These are phyloP conservation scores for Neurospora sp. DNA, from an alignment of 495 filamentous ascomycete genomes.

Conservation along the genomic window DNA sequence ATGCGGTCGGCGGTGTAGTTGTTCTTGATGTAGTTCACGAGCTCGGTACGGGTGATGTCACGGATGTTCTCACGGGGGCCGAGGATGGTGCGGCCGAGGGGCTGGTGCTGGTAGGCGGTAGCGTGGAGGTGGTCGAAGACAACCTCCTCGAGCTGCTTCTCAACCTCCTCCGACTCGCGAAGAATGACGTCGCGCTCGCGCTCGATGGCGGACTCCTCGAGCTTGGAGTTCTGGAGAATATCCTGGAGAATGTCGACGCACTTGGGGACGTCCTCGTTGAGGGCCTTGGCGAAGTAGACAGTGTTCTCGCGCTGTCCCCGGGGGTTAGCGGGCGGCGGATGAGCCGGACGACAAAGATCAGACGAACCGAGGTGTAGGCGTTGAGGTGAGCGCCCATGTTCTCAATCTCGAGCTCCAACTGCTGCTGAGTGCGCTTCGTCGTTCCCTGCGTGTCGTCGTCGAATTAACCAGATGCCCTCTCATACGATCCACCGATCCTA, in stretches of 20 bases:
- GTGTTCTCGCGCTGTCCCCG: slow-evolving; percentile 81
- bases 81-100: slow-evolving; percentile 93
- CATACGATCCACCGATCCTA: not conserved
- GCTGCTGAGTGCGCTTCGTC: slow-evolving; percentile 81
- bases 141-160: slow-evolving; percentile 98
- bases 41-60: slow-evolving; percentile 82
- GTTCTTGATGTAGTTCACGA: slow-evolving; percentile 91
- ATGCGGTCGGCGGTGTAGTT: slow-evolving; percentile 99
- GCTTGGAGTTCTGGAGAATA: slow-evolving; percentile 98
- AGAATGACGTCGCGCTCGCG: slow-evolving; percentile 97
- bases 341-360: slow-evolving; percentile 15
- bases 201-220: slow-evolving; percentile 86
- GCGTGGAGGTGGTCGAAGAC: slow-evolving; percentile 99
- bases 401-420: slow-evolving; percentile 98
- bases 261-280: slow-evolving; percentile 93
- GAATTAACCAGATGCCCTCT: not conserved
- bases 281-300: slow-evolving; percentile 98
- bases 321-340: slow-evolving; percentile 24
- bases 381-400: slow-evolving; percentile 99
- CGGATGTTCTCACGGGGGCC: slow-evolving; percentile 97
- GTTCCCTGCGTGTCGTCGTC: slow-evolving; percentile 54
- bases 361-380: slow-evolving; percentile 94
- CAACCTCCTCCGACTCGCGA: slow-evolving; percentile 97
- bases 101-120: slow-evolving; percentile 91
- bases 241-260: slow-evolving; percentile 97